These are phyloP conservation scores for Ophiosphaerella narmari DNA, from an alignment of 2,329 filamentous ascomycete species.

Conservation along the genomic window DNA sequence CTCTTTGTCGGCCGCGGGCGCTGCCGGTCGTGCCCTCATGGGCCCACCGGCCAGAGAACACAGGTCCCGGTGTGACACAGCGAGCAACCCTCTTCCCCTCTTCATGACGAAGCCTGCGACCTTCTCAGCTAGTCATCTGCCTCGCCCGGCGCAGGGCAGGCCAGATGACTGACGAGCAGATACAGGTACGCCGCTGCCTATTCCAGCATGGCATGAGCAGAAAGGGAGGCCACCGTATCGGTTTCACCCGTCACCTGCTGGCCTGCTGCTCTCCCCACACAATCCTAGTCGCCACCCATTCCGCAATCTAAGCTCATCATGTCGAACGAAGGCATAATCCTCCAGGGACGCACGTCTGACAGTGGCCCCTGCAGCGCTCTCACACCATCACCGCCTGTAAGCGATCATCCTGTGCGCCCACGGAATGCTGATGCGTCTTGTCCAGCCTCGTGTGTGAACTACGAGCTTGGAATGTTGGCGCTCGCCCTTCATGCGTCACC, in stretches of 20 bases:
- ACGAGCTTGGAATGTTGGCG: slow-evolving; percentile 13
- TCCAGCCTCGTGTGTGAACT: slow-evolving; percentile 18
- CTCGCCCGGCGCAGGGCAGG: slow-evolving; percentile 37
- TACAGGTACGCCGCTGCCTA: slow-evolving; percentile 37
- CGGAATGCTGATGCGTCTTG: slow-evolving; percentile 13
- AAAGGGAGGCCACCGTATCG: slow-evolving; percentile 25
- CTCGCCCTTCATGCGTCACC: slow-evolving; percentile 13
- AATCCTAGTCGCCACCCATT: slow-evolving; percentile 4
- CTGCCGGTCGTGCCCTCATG: slow-evolving; percentile 3
- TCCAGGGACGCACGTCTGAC: slow-evolving; percentile 27
- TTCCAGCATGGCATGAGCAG: slow-evolving; percentile 18
- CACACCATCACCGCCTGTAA: slow-evolving; percentile 25
- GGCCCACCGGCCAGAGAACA: slow-evolving; percentile 11
- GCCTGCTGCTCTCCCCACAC: slow-evolving; percentile 12
- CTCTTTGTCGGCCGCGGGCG: slow-evolving; percentile 13
- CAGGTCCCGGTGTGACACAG: slow-evolving; percentile 14
- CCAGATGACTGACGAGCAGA: slow-evolving; percentile 38
- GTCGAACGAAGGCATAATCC: slow-evolving; percentile 21
- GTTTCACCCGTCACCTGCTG: slow-evolving; percentile 40
- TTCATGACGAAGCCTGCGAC: slow-evolving; percentile 32
- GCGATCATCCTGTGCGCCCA: slow-evolving; percentile 14
- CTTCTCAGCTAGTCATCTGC: slow-evolving; percentile 32
- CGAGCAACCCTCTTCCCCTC: slow-evolving; percentile 15
- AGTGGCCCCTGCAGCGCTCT: slow-evolving; percentile 37
- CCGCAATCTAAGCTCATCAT: slow-evolving; percentile 22